Base-by-base conservation (phyloP, 331 rosid species). In the Spiraea crenata region DNA sequence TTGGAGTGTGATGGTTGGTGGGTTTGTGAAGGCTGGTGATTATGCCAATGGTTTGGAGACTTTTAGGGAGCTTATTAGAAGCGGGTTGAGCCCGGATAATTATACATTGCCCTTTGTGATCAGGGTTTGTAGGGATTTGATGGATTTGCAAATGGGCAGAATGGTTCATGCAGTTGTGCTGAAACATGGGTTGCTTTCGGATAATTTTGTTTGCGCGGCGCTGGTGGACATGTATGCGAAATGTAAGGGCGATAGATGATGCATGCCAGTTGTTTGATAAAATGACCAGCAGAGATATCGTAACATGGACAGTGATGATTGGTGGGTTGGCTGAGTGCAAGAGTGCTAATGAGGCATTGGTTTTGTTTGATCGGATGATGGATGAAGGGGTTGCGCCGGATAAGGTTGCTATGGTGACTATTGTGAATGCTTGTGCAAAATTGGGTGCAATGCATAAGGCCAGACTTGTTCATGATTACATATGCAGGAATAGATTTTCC, bases 221-320 rank as follows among this genome's bases (percentile, higher is more conserved):
- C 76, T 91, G 16, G 89, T 88, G 1, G 92, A 88, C 63, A 80
- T 86, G 92, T 88, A 86, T 77, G 85, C 85, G 0, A 86, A 81
- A 77, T 88, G 89, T 17, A 46, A 46, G 14, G 71, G 86, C 61
- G 31, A 75, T 83, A 9, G 88, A 77, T 61, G 91, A 82, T 70
- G 96, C 91, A 2, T 76, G 67, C 4, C 63, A 52, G 17, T 7
- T 91, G 85, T 91, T 91, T 49, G 90, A 83, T 57, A 65, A 80
- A 68, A 83, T 91, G 96, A 70, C 11, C 8, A 50, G 66, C 10
- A 91, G 81, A 71, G 90, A 89, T 60, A 86, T 84, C 38, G 86
- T 87, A 47, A 77, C 83, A 2, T 91, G 96, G 96, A 91, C 91
- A 0, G 93, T 91, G 72, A 83, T 89, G 93, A 82, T 91, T 48